Conservation (phyloP, 306 rosid species). For the Glycyrrhiza uralensis region DNA sequence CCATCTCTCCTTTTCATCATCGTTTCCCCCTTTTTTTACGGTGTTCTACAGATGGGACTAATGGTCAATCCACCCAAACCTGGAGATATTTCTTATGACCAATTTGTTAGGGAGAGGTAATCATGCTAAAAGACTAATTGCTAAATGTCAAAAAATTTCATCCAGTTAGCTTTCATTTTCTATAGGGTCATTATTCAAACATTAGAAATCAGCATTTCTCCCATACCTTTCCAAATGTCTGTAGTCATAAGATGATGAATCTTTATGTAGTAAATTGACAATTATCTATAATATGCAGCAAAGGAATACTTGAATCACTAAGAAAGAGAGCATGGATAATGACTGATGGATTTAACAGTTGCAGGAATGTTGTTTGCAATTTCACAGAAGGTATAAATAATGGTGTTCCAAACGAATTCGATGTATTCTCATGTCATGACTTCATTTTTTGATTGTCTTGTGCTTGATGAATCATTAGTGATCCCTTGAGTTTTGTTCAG, state of each 20-base stretch:
- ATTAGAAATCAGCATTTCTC: slow-evolving; percentile 15
- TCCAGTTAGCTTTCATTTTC: neutral
- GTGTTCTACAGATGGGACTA: slow-evolving; percentile 79
- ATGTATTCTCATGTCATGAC: neutral
- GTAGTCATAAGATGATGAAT: neutral
- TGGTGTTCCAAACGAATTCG: neutral
- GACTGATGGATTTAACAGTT: slow-evolving; percentile 99
- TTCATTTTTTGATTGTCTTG: neutral
- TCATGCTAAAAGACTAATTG: slow-evolving; percentile 20
- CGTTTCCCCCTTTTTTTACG: slow-evolving; percentile 19
- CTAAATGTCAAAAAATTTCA: neutral
- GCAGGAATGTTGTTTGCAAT: slow-evolving; percentile 95
- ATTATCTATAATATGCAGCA: slow-evolving; percentile 49
- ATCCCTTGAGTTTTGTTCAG: slow-evolving; percentile 46
- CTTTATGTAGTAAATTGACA: slow-evolving; percentile 21
- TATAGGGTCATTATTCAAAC: neutral
- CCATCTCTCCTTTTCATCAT: slow-evolving; percentile 5
- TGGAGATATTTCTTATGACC: slow-evolving; percentile 91
- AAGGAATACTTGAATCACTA: slow-evolving; percentile 83
- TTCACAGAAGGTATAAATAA: slow-evolving; percentile 85
- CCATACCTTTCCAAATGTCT: neutral
- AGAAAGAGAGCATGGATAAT: slow-evolving; percentile 91
- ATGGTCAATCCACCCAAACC: slow-evolving; percentile 95
- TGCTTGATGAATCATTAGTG: neutral
- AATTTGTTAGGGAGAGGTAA: slow-evolving; percentile 84